Percentiles rank a stretch among this genome's conserved stretches.
Evolutionary conservation across 1,139 yeast species (phyloP).

Genomic region (Groenewaldozyma auringiensis): DNA sequence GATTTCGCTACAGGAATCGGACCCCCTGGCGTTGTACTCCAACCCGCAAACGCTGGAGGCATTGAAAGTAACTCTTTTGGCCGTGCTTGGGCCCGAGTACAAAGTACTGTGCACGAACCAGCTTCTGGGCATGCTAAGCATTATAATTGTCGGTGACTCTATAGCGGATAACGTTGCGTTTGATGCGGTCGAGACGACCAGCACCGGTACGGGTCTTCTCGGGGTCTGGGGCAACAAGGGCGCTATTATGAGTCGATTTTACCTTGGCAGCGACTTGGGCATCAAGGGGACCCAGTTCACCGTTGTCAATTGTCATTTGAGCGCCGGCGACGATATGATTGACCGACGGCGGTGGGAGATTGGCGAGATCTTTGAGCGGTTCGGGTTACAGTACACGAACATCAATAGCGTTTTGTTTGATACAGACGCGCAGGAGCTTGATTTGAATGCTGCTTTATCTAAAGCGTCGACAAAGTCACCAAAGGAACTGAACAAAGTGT

Average conservation of each 20-base stretch:
- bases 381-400: constrained; percentile 18
- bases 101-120: constrained; percentile 36
- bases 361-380: constrained; percentile 32
- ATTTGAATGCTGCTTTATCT: constrained; percentile 7
- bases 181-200: constrained; percentile 27
- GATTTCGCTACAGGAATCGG: constrained; percentile 46
- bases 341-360: constrained; percentile 39
- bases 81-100: constrained; percentile 20
- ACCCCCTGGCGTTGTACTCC: constrained; percentile 43
- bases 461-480: background rate
- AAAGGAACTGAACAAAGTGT: constrained; percentile 14
- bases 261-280: constrained; percentile 25
- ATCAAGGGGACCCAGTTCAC: constrained; percentile 41
- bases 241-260: constrained; percentile 37
- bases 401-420: constrained; percentile 15
- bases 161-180: constrained; percentile 34
- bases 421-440: constrained; percentile 17
- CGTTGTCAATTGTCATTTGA: constrained; percentile 56
- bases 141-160: constrained; percentile 32
- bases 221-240: constrained; percentile 58
- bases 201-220: constrained; percentile 49
- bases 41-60: constrained; percentile 36
- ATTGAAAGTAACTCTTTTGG: constrained; percentile 32
- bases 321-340: constrained; percentile 41
- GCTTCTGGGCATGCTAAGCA: constrained; percentile 42